phyloP scores from a whole-genome alignment of 495 filamentous ascomycete genomes.

The Lophiotrema nucula region DNA sequence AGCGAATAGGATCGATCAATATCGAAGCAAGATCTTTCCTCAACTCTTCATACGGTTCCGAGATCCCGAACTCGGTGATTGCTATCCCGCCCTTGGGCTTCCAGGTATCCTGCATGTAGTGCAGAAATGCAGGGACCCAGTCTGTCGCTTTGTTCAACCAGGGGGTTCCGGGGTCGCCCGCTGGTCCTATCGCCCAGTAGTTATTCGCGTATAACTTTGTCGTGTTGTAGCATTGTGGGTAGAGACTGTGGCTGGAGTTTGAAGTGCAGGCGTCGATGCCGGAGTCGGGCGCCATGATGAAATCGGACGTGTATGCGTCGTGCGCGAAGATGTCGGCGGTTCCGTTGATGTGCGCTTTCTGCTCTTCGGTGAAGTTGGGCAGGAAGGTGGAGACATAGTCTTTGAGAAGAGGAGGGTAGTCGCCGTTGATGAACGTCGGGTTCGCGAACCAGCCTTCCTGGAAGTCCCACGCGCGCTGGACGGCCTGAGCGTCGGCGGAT shows the following conservation, averaged over 20 bases:
- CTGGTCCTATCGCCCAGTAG: conserved; percentile 38
- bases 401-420: conserved; percentile 36
- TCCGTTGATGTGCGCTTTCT: conserved; percentile 36
- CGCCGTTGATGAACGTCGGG: conserved; percentile 37
- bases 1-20: conserved; percentile 35
- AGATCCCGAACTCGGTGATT: conserved; percentile 37
- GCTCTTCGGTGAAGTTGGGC: conserved; percentile 30
- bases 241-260: conserved; percentile 32
- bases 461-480: conserved; percentile 38
- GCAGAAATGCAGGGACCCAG: conserved; percentile 38
- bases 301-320: conserved; percentile 40
- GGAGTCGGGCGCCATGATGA: conserved; percentile 37
- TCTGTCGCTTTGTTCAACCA: conserved; percentile 41
- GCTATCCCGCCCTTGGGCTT: conserved; percentile 29
- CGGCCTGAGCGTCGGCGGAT: conserved; percentile 25
- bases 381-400: conserved; percentile 35
- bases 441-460: conserved; percentile 40
- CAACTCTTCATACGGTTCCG: conserved; percentile 34
- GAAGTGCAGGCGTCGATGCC: conserved; percentile 33
- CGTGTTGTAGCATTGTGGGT: conserved; percentile 35
- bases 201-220: conserved; percentile 36
- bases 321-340: conserved; percentile 38
- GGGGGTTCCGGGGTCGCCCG: conserved; percentile 30
- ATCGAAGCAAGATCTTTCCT: conserved; percentile 27
- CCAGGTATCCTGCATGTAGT: conserved; percentile 41